A percentile compares a stretch with the other conserved stretches of the same genome.
phyloP scores from a whole-genome alignment of 2,329 filamentous ascomycete species.

The Fusarium incarnatum region DNA sequence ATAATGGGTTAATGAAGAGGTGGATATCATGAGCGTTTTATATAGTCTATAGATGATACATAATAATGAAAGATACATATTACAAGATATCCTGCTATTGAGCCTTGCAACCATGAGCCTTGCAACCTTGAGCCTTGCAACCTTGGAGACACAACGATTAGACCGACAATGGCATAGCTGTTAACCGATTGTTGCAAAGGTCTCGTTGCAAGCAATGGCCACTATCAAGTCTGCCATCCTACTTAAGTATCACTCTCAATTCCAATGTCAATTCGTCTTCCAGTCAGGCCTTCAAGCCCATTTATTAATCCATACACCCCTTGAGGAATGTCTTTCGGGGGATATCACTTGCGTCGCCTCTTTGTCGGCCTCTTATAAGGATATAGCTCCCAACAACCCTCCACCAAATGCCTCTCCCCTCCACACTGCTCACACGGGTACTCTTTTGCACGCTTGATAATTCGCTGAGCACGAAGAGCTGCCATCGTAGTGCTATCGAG shows the following conservation, averaged over 20 bases:
- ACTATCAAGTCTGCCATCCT: not conserved
- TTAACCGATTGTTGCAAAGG: too few relatives aligned
- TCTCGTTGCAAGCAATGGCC: too few relatives aligned
- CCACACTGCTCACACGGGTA: not conserved
- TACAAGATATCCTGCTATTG: too few relatives aligned
- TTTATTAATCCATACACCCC: too few relatives aligned
- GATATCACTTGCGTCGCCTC: not conserved
- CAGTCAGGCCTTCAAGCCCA: accelerated
- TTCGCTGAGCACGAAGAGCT: too few relatives aligned
- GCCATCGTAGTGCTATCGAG: too few relatives aligned
- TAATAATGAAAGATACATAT: not conserved
- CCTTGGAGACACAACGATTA: too few relatives aligned
- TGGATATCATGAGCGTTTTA: slow-evolving; percentile 5
- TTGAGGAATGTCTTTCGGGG: accelerated
- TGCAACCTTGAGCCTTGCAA: too few relatives aligned
- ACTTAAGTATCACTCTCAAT: not conserved
- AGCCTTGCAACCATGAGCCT: too few relatives aligned
- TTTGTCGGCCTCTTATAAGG: not conserved
- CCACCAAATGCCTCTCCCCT: not conserved
- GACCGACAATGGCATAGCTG: too few relatives aligned
- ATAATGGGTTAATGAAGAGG: slow-evolving; percentile 30
- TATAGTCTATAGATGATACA: slow-evolving; percentile 16
- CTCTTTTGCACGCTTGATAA: accelerated
- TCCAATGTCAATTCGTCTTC: accelerated
- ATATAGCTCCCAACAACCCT: accelerated